Evolutionary conservation across 1,284 basidiomycete species (phyloP), one percentile per base, ranked within the genome.

Genomic region (Coniferiporia weirii): DNA sequence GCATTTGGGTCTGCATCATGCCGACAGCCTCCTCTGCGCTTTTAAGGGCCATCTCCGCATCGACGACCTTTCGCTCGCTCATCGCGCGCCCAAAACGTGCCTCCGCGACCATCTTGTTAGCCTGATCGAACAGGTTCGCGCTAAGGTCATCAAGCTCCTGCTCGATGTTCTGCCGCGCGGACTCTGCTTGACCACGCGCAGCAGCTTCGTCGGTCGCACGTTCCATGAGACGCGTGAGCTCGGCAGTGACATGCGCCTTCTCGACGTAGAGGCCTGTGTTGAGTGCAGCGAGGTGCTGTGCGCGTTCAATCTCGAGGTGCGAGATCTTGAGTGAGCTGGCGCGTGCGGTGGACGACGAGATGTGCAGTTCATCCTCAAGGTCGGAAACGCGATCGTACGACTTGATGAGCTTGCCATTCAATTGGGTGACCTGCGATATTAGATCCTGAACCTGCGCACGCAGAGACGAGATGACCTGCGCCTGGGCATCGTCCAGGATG

Each of bases 211-310:
- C 94, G 12, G 95, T 93, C 19, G 95, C 88, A 54, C 88, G 89
- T 66, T 96, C 92, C 84, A 98, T 98, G 64, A 99, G 79, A 34
- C 93, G 83, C 66, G 88, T 96, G 68, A 99, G 88, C 75, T 99
- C 97, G 7, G 85, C 73, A 17, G 91, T 93, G 61, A 99, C 95
- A 71, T 96, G 89, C 34, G 83, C 78, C 70, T 93, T 88, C 73
- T 99, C 96, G 22, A 99, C 95, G 47, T 98, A 78, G 35, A 98
- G 74, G 6, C 96, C 96, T 0, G 92, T 91, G 69, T 91, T 88
- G 58, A 95, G 76, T 8, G 90, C 87, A 3, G 87, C 82, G 1
- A 94, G 79, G 68, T 93, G 89, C 65, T 88, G 83, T 1, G 84
- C 83, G 13, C 89, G 80, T 67, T 91, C 89, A 44, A 86, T 75